Percentiles rank a stretch among this genome's conserved stretches.
These are phyloP conservation scores for Paragyromitra xinjiangensis DNA, from an alignment of 495 filamentous ascomycete species.

Conservation along the genomic window DNA sequence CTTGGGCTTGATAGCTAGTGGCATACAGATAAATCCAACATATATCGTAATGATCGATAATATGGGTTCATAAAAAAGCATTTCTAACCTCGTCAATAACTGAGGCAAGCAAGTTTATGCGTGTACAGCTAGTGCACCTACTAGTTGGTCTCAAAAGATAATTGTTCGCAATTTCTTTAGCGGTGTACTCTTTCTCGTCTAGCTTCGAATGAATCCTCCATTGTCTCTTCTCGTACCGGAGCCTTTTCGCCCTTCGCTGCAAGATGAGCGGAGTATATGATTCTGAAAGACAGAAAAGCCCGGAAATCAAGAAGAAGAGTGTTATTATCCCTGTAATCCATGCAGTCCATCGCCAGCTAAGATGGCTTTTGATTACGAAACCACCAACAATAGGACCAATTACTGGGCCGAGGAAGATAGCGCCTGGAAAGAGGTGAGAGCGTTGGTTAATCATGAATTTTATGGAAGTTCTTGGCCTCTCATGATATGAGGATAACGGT, in stretches of 20 bases:
- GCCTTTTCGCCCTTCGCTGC: slow-evolving; percentile 7
- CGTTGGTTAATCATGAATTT: background rate
- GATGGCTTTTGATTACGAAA: background rate
- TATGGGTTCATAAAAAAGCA: slow-evolving; percentile 6
- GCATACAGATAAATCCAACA: background rate
- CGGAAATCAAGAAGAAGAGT: background rate
- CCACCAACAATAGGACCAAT: slow-evolving; percentile 7
- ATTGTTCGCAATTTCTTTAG: background rate
- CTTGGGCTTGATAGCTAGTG: background rate
- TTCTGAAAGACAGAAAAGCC: background rate
- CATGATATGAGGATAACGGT: background rate
- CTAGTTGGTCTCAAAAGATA: background rate
- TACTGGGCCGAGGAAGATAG: background rate
- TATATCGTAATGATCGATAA: background rate
- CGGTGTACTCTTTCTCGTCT: background rate
- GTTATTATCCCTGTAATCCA: background rate
- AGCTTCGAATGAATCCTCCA: background rate
- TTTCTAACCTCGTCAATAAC: background rate
- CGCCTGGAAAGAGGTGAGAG: background rate
- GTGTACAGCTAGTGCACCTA: background rate
- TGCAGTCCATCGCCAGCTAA: slow-evolving; percentile 5
- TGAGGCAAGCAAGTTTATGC: background rate
- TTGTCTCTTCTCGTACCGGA: background rate
- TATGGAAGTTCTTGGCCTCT: background rate
- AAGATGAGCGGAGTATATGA: slow-evolving; percentile 7